These are phyloP conservation scores for Ganoderma resinaceum DNA, from an alignment of 1,284 basidiomycete species.

Conservation along the genomic window DNA sequence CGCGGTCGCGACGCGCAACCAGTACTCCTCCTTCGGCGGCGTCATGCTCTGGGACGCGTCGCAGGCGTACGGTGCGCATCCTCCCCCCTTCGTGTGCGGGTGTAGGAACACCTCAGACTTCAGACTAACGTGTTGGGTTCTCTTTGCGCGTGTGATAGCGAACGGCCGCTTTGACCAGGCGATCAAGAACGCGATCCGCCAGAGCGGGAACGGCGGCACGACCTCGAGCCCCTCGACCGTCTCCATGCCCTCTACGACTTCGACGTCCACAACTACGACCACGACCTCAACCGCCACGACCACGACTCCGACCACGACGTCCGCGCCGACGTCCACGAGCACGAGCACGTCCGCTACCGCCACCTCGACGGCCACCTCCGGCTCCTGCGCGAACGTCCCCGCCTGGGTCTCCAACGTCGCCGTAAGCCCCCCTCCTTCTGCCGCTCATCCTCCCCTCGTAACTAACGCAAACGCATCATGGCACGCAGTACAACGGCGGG, in stretches of 20 bases:
- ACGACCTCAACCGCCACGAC: constrained; percentile 35
- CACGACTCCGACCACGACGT: constrained; percentile 30
- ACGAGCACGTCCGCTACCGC: constrained; percentile 39
- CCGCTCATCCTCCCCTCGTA: constrained; percentile 32
- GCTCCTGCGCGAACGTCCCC: constrained; percentile 54
- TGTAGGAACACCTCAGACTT: no score
- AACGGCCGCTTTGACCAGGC: constrained; percentile 59
- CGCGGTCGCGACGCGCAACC: constrained; percentile 48
- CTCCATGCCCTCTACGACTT: constrained; percentile 34
- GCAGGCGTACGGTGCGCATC: constrained; percentile 57
- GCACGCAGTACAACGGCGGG: constrained; percentile 54
- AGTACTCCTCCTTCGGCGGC: constrained; percentile 73
- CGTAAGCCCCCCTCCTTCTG: constrained; percentile 43
- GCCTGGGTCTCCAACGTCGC: constrained; percentile 52
- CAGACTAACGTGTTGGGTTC: not conserved
- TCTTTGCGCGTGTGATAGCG: constrained; percentile 39
- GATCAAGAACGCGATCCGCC: constrained; percentile 57
- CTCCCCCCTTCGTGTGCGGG: not conserved
- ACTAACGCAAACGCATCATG: not conserved
- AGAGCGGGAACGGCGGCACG: constrained; percentile 40
- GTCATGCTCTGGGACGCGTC: constrained; percentile 75
- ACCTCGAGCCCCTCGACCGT: constrained; percentile 22
- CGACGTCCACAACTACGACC: constrained; percentile 35
- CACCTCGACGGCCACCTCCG: constrained; percentile 34
- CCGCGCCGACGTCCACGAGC: constrained; percentile 33